phyloP scores from a whole-genome alignment of 176 grass and related monocot genomes.

The Oryza rufipogon region DNA sequence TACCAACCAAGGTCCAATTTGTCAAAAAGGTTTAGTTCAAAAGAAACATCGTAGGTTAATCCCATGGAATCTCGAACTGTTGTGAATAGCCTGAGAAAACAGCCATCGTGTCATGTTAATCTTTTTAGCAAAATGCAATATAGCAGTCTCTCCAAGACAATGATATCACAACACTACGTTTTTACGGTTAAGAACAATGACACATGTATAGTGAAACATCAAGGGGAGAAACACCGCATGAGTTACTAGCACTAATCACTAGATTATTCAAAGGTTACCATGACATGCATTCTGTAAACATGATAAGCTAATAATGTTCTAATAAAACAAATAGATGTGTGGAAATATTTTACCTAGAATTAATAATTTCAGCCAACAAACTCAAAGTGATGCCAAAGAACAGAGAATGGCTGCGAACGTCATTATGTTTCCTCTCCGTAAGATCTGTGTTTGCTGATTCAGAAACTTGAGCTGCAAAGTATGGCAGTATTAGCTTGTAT shows the following conservation, averaged over 20 bases:
- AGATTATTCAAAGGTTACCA: constrained; percentile 8
- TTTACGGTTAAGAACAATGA: constrained; percentile 6
- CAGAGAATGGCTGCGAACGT: constrained; percentile 79
- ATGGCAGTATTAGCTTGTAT: constrained; percentile 28
- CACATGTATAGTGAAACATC: background rate
- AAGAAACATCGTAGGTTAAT: constrained; percentile 98
- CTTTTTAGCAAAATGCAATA: constrained; percentile 9
- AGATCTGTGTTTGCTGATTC: constrained; percentile 30
- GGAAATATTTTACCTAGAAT: constrained; percentile 80
- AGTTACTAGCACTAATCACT: constrained; percentile 2
- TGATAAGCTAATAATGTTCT: background rate
- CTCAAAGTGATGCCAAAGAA: constrained; percentile 92
- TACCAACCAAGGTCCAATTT: constrained; percentile 97
- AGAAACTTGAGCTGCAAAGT: constrained; percentile 49
- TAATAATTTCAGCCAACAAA: constrained; percentile 95
- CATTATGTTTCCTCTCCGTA: constrained; percentile 39
- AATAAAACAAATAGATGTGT: constrained; percentile 13
- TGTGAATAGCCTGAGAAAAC: constrained; percentile 82
- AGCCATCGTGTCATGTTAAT: constrained; percentile 33
- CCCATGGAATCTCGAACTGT: constrained; percentile 95
- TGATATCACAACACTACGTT: constrained; percentile 9
- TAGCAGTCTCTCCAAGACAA: background rate
- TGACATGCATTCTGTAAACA: background rate
- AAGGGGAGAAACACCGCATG: constrained; percentile 13
- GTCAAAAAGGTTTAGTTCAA: constrained; percentile 98